Evolutionary conservation across 495 filamentous ascomycete species (phyloP), one percentile per base, ranked within the genome.

Genomic region (Hypoxylon rickii): DNA sequence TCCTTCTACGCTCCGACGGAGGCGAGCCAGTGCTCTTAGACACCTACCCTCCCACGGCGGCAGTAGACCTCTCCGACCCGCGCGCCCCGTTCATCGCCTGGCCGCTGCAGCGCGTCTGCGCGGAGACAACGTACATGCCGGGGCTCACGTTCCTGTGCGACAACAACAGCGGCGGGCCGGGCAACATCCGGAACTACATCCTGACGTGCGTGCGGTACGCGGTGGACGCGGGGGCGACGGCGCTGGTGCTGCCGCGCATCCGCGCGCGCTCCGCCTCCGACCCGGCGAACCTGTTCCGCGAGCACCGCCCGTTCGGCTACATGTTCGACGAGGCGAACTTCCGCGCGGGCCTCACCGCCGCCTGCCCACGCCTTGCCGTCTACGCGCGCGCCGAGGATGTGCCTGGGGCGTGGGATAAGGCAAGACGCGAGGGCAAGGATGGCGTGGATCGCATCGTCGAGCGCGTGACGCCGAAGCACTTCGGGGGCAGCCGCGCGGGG

Each of bases 171-270:
- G 78, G 78, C 31, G 78, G 78, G 11, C 73, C 78, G 6, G 77
- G 78, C 29, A 81, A 81, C 57, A 79, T 81, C 37, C 70, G 78
- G 37, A 79, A 78, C 61, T 81, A 75, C 63, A 73, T 81, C 47
- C 65, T 81, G 17, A 78, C 73, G 3, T 81, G 78, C 55, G 10
- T 79, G 0, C 73, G 78, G 4, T 79, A 76, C 66, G 75, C 72
- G 13, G 69, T 81, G 36, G 78, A 78, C 21, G 76, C 75, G 12
- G 78, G 78, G 16, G 78, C 76, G 20, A 70, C 74, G 1, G 68
- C 58, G 1, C 44, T 81, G 17, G 68, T 78, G 7, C 55, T 79
- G n/a, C 77, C 77, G 7, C 66, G 63, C 24, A 75, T 79, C 51
- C 53, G 63, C n/a, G 45, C 64, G 0, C 70, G 75, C 21, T 63